Evolutionary conservation across 2,329 filamentous ascomycete genomes (phyloP), one percentile per base, ranked within the genome.

Genomic region (Stagonosporopsis chrysanthemi): DNA sequence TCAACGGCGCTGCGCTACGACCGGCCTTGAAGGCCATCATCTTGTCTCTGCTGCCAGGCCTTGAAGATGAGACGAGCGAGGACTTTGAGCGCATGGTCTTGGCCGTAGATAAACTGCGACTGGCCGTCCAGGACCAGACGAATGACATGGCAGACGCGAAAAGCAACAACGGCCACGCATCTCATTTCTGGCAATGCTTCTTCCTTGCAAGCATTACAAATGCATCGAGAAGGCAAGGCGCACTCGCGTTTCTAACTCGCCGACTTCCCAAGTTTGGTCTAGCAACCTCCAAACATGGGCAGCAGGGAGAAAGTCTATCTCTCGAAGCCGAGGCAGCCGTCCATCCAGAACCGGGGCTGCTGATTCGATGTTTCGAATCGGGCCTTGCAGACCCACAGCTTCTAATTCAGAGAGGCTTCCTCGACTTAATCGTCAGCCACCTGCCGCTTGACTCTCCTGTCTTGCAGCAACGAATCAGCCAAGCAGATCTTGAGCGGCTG

Each of bases 121-220:
- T 83, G 56, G 84, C 86, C 44, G 85, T 92, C 67, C 79, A 87
- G 26, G 66, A 77, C 8, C 77, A 78, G 24, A 82, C 83, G 58
- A 79, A 84, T 14, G 75, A 85, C 80, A 42, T 83, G 44, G 59
- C 63, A 12, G 72, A 76, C 26, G 60, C 59, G 15, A 74, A 67
- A 29, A 64, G 42, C 17, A 65, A 66, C 22, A 60, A 48, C 9
- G 61, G 83, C 8, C 87, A 88, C 9, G 91, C 93, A 64, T 90
- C 91, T 63, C 97, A 95, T 75, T 99, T 98, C 75, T 99, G 95
- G 95, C 95, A 99, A 78, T 97, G 92, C 74, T 90, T 99, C 72
- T 98, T 99, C 70, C 81, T 99, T 17, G 92, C 94, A 9, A 90
- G 91, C 17, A 95, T 99, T 58, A 97, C 95, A 1, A 94, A 93